Conservation (phyloP, 176 grass and related monocot species). For the Zea luxurians region DNA sequence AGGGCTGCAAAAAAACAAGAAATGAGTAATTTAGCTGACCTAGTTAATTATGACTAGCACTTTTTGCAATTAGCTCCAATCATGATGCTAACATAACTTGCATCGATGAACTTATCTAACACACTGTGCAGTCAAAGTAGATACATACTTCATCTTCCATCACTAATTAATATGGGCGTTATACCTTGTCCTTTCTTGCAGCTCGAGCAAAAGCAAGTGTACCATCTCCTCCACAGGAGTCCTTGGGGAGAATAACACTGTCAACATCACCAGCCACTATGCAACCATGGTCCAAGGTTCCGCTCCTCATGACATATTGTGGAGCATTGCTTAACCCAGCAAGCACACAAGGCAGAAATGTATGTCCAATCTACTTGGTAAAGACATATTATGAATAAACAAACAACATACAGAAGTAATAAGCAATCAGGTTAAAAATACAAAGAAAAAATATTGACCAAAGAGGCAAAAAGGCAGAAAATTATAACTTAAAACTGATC, state of each 20-base stretch:
- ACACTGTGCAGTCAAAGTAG: not conserved
- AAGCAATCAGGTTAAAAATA: not conserved
- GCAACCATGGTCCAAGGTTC: slow-evolving; percentile 41
- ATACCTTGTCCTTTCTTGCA: slow-evolving; percentile 64
- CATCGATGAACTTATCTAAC: not conserved
- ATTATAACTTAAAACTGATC: slow-evolving; percentile 6
- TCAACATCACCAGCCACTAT: slow-evolving; percentile 74
- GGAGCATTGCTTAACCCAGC: slow-evolving; percentile 81
- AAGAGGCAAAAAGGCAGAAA: slow-evolving; percentile 17
- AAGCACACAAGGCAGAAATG: slow-evolving; percentile 89
- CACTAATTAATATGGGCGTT: not conserved
- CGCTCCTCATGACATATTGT: slow-evolving; percentile 65
- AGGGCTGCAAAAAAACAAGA: slow-evolving; percentile 56
- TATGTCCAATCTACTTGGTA: slow-evolving; percentile 78
- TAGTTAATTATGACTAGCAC: not conserved
- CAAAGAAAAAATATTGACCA: not conserved
- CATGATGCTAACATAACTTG: not conserved
- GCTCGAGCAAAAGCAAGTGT: slow-evolving; percentile 74
- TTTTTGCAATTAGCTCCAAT: not conserved
- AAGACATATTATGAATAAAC: slow-evolving; percentile 6
- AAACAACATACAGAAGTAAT: not conserved
- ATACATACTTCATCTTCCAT: not conserved
- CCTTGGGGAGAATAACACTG: slow-evolving; percentile 76
- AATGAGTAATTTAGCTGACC: not conserved
- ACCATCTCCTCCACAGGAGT: slow-evolving; percentile 81